Percentiles rank a stretch among this genome's conserved stretches.
Evolutionary conservation across 768 basidiomycete genomes (phyloP).

Genomic region (Clitopilus passeckerianus): DNA sequence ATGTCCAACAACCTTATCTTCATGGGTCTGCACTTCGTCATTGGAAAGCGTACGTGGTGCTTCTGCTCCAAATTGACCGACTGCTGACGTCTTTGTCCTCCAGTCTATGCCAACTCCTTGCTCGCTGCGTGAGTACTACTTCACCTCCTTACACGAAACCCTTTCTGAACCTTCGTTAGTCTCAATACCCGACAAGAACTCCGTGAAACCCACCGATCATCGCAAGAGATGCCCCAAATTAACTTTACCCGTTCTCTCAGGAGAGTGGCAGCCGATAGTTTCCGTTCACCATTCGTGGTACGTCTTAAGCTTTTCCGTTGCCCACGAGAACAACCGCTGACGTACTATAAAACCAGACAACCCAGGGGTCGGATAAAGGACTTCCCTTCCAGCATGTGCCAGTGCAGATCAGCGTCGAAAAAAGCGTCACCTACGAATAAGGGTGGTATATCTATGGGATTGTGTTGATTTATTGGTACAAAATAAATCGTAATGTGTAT

Average conservation of each 20-base stretch:
- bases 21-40: slow-evolving; percentile 8
- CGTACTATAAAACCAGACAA: background rate
- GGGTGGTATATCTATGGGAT: background rate
- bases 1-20: slow-evolving; percentile 4
- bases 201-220: background rate
- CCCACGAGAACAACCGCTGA: background rate
- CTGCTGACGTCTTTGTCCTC: background rate
- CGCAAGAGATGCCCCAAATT: background rate
- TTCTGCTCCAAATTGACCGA: background rate
- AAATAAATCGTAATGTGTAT: background rate
- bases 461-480: background rate
- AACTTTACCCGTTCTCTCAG: background rate
- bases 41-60: slow-evolving; percentile 2
- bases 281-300: background rate
- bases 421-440: background rate
- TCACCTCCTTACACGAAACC: background rate
- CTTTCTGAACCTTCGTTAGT: background rate
- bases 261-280: background rate
- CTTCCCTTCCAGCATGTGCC: background rate
- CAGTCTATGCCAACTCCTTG: slow-evolving; percentile 8
- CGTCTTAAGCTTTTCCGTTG: background rate
- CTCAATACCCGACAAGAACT: slow-evolving; percentile 2
- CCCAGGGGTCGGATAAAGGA: background rate
- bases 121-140: slow-evolving; percentile 3
- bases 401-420: slow-evolving; percentile 1